Percentiles rank a stretch among this genome's conserved stretches.
phyloP scores from a whole-genome alignment of 2,329 filamentous ascomycete genomes.

The Rhexocercosporidium sp. region DNA sequence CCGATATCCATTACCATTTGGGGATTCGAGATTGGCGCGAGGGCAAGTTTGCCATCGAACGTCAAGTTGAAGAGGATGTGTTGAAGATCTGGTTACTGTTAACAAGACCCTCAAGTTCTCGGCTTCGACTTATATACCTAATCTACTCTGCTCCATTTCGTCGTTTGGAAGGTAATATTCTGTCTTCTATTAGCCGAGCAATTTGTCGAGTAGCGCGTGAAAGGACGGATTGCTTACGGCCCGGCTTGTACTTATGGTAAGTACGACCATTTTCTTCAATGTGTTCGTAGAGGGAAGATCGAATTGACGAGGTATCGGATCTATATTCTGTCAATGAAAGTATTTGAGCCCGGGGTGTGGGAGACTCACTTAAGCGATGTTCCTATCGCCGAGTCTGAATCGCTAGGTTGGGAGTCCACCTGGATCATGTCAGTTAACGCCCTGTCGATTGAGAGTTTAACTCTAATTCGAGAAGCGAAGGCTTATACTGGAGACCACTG shows the following conservation, averaged over 20 bases:
- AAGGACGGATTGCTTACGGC: neutral
- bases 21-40: slow-evolving; percentile 38
- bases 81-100: slow-evolving; percentile 25
- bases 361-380: slow-evolving; percentile 8
- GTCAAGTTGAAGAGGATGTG: slow-evolving; percentile 32
- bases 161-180: slow-evolving; percentile 33
- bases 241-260: slow-evolving; percentile 14
- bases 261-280: slow-evolving; percentile 16
- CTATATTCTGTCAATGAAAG: neutral
- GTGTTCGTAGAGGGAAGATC: slow-evolving; percentile 12
- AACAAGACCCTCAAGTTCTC: neutral
- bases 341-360: too few relatives aligned
- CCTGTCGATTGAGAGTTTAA: neutral
- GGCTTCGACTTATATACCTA: slow-evolving; percentile 16
- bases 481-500: too few relatives aligned
- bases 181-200: slow-evolving; percentile 12
- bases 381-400: slow-evolving; percentile 13
- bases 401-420: slow-evolving; percentile 16
- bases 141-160: slow-evolving; percentile 25
- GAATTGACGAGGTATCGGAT: slow-evolving; percentile 14
- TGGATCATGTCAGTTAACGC: neutral
- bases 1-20: slow-evolving; percentile 47
- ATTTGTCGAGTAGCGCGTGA: neutral
- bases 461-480: neutral
- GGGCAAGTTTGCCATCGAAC: slow-evolving; percentile 29